Conservation (phyloP, 192 early-diverging fungal species). For the Phycomyces nitens region DNA sequence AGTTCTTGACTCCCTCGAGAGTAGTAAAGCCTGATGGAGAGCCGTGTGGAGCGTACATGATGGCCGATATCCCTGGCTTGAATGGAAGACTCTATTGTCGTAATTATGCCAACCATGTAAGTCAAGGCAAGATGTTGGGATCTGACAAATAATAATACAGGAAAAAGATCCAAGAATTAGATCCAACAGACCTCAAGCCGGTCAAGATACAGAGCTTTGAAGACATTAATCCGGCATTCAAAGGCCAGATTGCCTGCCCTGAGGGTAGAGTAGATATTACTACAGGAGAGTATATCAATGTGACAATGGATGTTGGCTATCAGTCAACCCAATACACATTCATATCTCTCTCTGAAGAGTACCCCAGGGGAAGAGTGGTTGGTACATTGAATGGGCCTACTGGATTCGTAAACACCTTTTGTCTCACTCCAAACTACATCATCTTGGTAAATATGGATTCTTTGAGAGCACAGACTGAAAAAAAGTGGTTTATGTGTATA, state of each 20-base stretch:
- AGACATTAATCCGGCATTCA: constrained; percentile 61
- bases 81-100: constrained; percentile 63
- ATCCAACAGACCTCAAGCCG: constrained; percentile 62
- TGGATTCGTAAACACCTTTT: constrained; percentile 74
- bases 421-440: constrained; percentile 68
- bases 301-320: constrained; percentile 69
- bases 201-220: constrained; percentile 55
- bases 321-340: constrained; percentile 66
- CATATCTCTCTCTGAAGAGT: constrained; percentile 55
- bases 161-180: constrained; percentile 58
- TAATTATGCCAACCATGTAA: constrained; percentile 64
- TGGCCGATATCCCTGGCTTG: constrained; percentile 54
- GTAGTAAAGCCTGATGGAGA: constrained; percentile 62
- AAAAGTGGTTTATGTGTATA: neutral
- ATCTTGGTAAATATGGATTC: constrained; percentile 50
- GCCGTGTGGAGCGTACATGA: constrained; percentile 62
- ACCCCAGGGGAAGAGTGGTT: constrained; percentile 62
- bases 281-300: constrained; percentile 73
- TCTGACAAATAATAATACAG: too few species aligned
- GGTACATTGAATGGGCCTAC: constrained; percentile 60
- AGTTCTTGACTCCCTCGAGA: constrained; percentile 51
- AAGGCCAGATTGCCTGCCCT: constrained; percentile 61
- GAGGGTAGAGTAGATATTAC: constrained; percentile 66
- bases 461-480: neutral
- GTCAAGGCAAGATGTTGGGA: neutral